A percentile compares a stretch with the other conserved stretches of the same genome.
These are phyloP conservation scores for Ganoderma lingzhi DNA, from an alignment of 1,284 basidiomycete genomes.

Conservation along the genomic window DNA sequence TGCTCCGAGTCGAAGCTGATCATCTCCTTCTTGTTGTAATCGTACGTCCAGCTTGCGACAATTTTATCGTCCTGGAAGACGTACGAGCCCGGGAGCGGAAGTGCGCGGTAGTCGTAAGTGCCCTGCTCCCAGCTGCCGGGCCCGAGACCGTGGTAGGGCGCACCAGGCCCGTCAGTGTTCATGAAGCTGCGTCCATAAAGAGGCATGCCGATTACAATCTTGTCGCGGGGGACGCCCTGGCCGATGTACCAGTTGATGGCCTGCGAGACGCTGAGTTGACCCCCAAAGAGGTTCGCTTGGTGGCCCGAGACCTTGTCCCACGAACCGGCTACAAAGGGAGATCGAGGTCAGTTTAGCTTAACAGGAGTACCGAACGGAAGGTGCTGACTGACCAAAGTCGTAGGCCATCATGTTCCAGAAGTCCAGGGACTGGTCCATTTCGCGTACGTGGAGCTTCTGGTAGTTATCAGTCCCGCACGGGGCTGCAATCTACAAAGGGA, in stretches of 20 bases:
- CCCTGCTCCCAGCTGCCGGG: constrained; percentile 80
- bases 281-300: constrained; percentile 88
- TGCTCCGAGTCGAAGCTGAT: constrained; percentile 82
- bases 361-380: background rate
- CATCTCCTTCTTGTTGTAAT: constrained; percentile 75
- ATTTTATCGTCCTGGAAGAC: constrained; percentile 63
- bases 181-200: constrained; percentile 93
- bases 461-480: constrained; percentile 94
- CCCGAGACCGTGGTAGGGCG: constrained; percentile 81
- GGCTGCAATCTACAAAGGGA: constrained; percentile 74
- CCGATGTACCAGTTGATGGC: constrained; percentile 80
- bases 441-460: constrained; percentile 75
- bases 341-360: background rate
- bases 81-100: constrained; percentile 76
- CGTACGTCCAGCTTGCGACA: constrained; percentile 79
- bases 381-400: constrained; percentile 69
- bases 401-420: constrained; percentile 99
- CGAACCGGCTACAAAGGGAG: constrained; percentile 68
- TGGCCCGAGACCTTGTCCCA: constrained; percentile 85
- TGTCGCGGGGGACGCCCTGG: constrained; percentile 78
- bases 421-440: constrained; percentile 90
- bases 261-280: constrained; percentile 68
- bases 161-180: constrained; percentile 85
- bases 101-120: constrained; percentile 82
- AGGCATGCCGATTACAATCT: constrained; percentile 91